Conservation (phyloP, 2,329 filamentous ascomycete genomes). For the Thelonectria rubi region DNA sequence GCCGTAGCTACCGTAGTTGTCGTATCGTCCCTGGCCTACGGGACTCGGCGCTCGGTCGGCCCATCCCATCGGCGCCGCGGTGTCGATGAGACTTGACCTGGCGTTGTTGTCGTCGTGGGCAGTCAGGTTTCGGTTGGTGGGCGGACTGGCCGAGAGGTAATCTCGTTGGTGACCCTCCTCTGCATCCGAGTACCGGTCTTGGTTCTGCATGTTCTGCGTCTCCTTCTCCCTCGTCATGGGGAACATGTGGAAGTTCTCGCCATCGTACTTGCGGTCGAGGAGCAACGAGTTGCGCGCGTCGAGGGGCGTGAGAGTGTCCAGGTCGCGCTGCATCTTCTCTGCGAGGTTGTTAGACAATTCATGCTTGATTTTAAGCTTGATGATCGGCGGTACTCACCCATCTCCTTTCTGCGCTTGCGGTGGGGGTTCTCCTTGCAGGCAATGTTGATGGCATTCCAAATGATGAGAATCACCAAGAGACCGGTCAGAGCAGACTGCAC, state of each 20-base stretch:
- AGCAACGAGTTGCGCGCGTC: slow-evolving; percentile 89
- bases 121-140: slow-evolving; percentile 51
- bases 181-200: slow-evolving; percentile 46
- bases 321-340: slow-evolving; percentile 81
- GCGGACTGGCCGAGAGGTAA: slow-evolving; percentile 40
- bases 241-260: slow-evolving; percentile 53
- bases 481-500: slow-evolving; percentile 87
- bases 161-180: slow-evolving; percentile 36
- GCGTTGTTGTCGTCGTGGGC: slow-evolving; percentile 47
- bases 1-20: slow-evolving; percentile 35
- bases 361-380: slow-evolving; percentile 2
- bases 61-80: slow-evolving; percentile 53
- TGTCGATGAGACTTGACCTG: slow-evolving; percentile 50
- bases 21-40: slow-evolving; percentile 29
- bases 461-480: slow-evolving; percentile 84
- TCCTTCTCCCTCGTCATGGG: slow-evolving; percentile 53
- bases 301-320: slow-evolving; percentile 85
- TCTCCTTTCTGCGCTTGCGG: slow-evolving; percentile 85
- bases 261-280: slow-evolving; percentile 63
- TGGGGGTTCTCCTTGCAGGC: slow-evolving; percentile 91
- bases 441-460: slow-evolving; percentile 85
- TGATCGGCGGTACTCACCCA: slow-evolving; percentile 68
- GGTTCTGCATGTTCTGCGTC: slow-evolving; percentile 41
- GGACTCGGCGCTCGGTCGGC: slow-evolving; percentile 38
- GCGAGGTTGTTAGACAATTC: slow-evolving; percentile 42